Percentiles rank a stretch among this genome's conserved stretches.
Evolutionary conservation across 257 asterid species (phyloP).

Genomic region (Gentiana dahurica): DNA sequence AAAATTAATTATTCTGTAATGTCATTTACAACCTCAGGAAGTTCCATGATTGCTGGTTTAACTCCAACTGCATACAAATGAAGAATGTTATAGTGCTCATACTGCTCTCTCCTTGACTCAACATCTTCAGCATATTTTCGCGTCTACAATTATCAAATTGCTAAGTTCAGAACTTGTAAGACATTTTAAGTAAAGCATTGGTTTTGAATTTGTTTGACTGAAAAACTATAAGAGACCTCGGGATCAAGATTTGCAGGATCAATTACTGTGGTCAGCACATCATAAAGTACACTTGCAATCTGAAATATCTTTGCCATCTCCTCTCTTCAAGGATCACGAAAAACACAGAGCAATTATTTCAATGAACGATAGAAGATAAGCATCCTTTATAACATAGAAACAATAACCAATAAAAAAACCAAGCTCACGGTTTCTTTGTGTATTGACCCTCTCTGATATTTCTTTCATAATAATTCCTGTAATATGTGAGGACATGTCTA

Average conservation of each 20-base stretch:
- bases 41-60: constrained; percentile 92
- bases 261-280: constrained; percentile 62
- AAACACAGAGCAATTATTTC: constrained; percentile 10
- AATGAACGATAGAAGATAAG: not conserved
- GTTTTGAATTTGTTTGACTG: constrained; percentile 4
- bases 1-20: constrained; percentile 8
- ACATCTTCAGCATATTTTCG: constrained; percentile 65
- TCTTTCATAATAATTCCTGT: constrained; percentile 55
- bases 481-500: constrained; percentile 56
- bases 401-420: constrained; percentile 1
- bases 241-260: constrained; percentile 49
- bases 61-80: constrained; percentile 82
- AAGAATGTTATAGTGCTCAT: constrained; percentile 84
- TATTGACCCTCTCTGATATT: constrained; percentile 74
- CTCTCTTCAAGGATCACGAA: constrained; percentile 38
- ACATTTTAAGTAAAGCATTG: not conserved
- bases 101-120: constrained; percentile 76
- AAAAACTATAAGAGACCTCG: constrained; percentile 41
- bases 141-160: constrained; percentile 34
- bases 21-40: constrained; percentile 64
- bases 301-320: constrained; percentile 91
- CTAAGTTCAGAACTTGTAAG: constrained; percentile 3
- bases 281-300: constrained; percentile 80
- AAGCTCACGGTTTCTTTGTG: constrained; percentile 79
- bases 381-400: not conserved